A percentile compares a stretch with the other conserved stretches of the same genome.
Evolutionary conservation across 1,284 basidiomycete genomes (phyloP).

Genomic region (Moesziomyces parantarcticus): DNA sequence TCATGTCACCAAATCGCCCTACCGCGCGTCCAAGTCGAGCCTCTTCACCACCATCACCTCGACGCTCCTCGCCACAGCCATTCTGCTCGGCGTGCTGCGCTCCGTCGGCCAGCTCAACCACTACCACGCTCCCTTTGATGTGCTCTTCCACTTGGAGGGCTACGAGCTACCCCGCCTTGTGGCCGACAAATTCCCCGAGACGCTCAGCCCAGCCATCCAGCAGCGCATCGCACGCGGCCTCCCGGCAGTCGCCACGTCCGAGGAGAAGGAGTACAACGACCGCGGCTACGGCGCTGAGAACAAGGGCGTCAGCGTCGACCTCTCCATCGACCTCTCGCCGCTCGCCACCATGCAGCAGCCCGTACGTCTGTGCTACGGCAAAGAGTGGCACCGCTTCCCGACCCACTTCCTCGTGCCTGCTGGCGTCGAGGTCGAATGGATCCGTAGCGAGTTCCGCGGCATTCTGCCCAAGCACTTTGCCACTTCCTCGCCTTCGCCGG

Average conservation of each 20-base stretch:
- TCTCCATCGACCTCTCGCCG: constrained; percentile 24
- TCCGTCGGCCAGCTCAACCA: constrained; percentile 84
- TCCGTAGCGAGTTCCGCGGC: constrained; percentile 89
- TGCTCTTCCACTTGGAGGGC: constrained; percentile 79
- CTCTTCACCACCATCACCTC: constrained; percentile 83
- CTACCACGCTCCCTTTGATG: constrained; percentile 87
- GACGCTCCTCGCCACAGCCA: constrained; percentile 75
- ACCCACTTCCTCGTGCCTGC: constrained; percentile 88
- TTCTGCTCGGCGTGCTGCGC: constrained; percentile 80
- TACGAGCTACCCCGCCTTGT: constrained; percentile 80
- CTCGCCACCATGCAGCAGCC: constrained; percentile 31
- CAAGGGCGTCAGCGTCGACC: constrained; percentile 27
- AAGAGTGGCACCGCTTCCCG: constrained; percentile 97
- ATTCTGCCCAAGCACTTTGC: constrained; percentile 85
- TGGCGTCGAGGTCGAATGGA: constrained; percentile 82
- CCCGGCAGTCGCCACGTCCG: constrained; percentile 26
- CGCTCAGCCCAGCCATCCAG: constrained; percentile 24
- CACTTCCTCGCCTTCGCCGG: constrained; percentile 9
- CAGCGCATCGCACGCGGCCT: constrained; percentile 35
- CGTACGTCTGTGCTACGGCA: constrained; percentile 79
- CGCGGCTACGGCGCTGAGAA: constrained; percentile 31
- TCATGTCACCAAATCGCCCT: constrained; percentile 53
- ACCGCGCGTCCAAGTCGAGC: constrained; percentile 46
- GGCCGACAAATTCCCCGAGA: constrained; percentile 24
- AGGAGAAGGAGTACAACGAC: constrained; percentile 47